Percentiles rank a stretch among this genome's conserved stretches.
Evolutionary conservation across 331 rosid genomes (phyloP).

Genomic region (Arachis monticola): DNA sequence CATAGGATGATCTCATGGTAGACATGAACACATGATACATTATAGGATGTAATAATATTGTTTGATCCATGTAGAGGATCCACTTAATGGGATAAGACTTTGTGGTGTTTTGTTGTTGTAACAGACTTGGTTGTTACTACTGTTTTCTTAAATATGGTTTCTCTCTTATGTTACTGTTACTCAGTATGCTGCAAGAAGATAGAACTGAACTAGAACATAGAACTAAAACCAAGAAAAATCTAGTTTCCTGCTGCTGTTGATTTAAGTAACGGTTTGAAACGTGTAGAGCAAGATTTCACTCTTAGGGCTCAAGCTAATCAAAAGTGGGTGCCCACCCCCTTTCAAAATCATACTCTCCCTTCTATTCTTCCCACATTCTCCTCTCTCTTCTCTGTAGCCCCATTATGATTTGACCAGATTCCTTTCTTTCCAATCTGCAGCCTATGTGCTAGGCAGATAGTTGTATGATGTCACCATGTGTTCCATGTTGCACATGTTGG

Average conservation of each 20-base stretch:
- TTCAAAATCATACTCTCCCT: neutral
- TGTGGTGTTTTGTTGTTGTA: too few species aligned
- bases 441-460: neutral
- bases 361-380: neutral
- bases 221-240: constrained; percentile 9
- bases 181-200: neutral
- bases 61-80: too few species aligned
- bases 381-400: neutral
- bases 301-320: neutral
- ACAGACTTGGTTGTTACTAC: too few species aligned
- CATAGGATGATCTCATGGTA: too few species aligned
- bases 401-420: neutral
- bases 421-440: constrained; percentile 1
- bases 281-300: neutral
- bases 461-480: neutral
- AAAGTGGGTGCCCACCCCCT: neutral
- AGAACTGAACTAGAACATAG: constrained; percentile 3
- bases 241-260: neutral
- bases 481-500: neutral
- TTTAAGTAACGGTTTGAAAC: neutral
- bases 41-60: too few species aligned
- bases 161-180: constrained; percentile 22
- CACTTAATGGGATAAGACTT: too few species aligned
- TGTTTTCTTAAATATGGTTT: too few species aligned
- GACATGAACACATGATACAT: too few species aligned